A percentile compares a stretch with the other conserved stretches of the same genome.
Evolutionary conservation across 1,284 basidiomycete genomes (phyloP).

Genomic region (Meripilus lineatus): DNA sequence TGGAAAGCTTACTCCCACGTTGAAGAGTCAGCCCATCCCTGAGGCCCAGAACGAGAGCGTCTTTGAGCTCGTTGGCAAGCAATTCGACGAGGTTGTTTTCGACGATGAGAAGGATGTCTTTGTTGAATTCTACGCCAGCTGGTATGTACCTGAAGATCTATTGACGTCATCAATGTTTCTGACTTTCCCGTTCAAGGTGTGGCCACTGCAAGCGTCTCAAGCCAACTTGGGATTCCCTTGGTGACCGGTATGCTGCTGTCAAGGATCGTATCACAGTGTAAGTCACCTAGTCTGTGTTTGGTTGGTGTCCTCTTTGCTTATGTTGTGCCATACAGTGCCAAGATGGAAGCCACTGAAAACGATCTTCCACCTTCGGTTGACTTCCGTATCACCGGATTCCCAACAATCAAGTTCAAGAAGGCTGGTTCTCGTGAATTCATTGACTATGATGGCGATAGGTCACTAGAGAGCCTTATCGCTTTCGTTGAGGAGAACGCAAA

Average conservation of each 20-base stretch:
- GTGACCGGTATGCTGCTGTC: constrained; percentile 74
- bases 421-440: constrained; percentile 86
- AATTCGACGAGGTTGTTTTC: constrained; percentile 83
- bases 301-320: constrained; percentile 7
- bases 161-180: constrained; percentile 1
- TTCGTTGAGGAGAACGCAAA: constrained; percentile 81
- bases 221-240: constrained; percentile 92
- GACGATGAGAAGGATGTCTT: constrained; percentile 94
- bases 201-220: constrained; percentile 96
- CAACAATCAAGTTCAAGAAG: constrained; percentile 95
- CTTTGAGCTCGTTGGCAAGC: constrained; percentile 82
- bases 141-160: constrained; percentile 47
- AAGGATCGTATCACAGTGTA: constrained; percentile 85
- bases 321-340: constrained; percentile 60
- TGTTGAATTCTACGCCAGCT: constrained; percentile 95
- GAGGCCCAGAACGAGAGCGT: constrained; percentile 81
- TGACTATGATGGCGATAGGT: constrained; percentile 91
- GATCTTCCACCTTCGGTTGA: constrained; percentile 86
- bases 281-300: constrained; percentile 23
- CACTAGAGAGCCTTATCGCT: constrained; percentile 78
- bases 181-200: constrained; percentile 70
- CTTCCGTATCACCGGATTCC: constrained; percentile 89
- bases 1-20: constrained; percentile 75
- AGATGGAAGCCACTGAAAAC: constrained; percentile 96
- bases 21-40: constrained; percentile 92